Evolutionary conservation across 768 basidiomycete species (phyloP).

Genomic region (Phylloporus arenicola): DNA sequence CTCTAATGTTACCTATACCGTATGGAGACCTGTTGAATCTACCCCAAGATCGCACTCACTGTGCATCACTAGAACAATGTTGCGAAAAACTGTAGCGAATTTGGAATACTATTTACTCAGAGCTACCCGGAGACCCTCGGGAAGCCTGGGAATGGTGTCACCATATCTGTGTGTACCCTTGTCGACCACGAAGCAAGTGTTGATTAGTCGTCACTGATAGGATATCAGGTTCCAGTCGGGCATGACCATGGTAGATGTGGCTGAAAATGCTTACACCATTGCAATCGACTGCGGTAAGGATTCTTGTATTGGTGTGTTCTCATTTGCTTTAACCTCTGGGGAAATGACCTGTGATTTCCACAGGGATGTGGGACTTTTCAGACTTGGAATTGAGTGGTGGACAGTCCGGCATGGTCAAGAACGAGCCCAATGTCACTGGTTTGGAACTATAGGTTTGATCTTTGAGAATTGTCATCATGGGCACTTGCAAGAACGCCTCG

Average conservation of each 20-base stretch:
- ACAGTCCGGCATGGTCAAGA: conserved; percentile 29
- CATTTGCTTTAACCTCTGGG: neutral
- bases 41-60: neutral
- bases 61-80: conserved; percentile 42
- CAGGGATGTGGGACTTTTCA: conserved; percentile 51
- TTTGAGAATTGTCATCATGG: too few species aligned
- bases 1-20: conserved; percentile 44
- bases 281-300: conserved; percentile 53
- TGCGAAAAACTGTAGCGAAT: conserved; percentile 41
- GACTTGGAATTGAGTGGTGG: conserved; percentile 43
- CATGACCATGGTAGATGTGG: conserved; percentile 40
- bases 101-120: conserved; percentile 58
- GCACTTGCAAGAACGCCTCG: neutral
- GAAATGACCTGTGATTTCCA: neutral
- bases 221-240: conserved; percentile 44
- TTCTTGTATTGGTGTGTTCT: conserved; percentile 42
- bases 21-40: conserved; percentile 15
- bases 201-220: conserved; percentile 24
- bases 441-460: conserved; percentile 16
- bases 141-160: conserved; percentile 51
- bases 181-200: neutral
- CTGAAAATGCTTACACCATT: conserved; percentile 38
- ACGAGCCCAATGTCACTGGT: conserved; percentile 33
- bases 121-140: conserved; percentile 53
- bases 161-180: conserved; percentile 45